phyloP scores from a whole-genome alignment of 2,329 filamentous ascomycete species.

The Penicillium aurantiogriseum region DNA sequence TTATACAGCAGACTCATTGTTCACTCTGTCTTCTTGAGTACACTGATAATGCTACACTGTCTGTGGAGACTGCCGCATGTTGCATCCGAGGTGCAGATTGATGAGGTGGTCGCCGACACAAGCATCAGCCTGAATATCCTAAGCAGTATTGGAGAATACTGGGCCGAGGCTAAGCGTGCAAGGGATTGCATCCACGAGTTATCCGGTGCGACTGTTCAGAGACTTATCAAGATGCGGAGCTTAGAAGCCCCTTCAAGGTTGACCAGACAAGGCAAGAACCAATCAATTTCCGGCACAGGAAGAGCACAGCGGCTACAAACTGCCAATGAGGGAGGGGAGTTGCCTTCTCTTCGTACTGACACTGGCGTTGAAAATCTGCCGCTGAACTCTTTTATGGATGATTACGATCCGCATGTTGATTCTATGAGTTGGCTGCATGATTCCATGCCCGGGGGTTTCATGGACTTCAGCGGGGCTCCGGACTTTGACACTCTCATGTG shows the following conservation, averaged over 20 bases:
- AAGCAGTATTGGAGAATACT: constrained; percentile 54
- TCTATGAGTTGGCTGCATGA: constrained; percentile 24
- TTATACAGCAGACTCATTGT: constrained; percentile 52
- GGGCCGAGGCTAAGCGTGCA: constrained; percentile 46
- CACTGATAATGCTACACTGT: constrained; percentile 53
- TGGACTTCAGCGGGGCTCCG: constrained; percentile 26
- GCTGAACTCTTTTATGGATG: constrained; percentile 21
- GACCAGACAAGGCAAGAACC: neutral
- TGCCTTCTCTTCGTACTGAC: constrained; percentile 1
- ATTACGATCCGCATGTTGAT: constrained; percentile 11
- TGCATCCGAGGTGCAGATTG: constrained; percentile 37
- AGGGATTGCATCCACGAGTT: constrained; percentile 34
- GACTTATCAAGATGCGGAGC: constrained; percentile 19
- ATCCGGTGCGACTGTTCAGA: constrained; percentile 28
- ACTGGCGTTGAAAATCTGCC: constrained; percentile 8
- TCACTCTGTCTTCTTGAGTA: constrained; percentile 50
- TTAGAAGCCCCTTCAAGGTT: constrained; percentile 18
- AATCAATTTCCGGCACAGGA: neutral
- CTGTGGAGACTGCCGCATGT: constrained; percentile 49
- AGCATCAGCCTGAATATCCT: constrained; percentile 48
- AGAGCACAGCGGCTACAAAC: neutral
- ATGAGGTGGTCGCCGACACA: constrained; percentile 45
- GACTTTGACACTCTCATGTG: constrained; percentile 34
- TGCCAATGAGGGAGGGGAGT: neutral
- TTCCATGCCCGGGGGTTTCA: constrained; percentile 23